A percentile compares a stretch with the other conserved stretches of the same genome.
Conservation (phyloP, 75 land plant species). For the Azolla pinnata region DNA sequence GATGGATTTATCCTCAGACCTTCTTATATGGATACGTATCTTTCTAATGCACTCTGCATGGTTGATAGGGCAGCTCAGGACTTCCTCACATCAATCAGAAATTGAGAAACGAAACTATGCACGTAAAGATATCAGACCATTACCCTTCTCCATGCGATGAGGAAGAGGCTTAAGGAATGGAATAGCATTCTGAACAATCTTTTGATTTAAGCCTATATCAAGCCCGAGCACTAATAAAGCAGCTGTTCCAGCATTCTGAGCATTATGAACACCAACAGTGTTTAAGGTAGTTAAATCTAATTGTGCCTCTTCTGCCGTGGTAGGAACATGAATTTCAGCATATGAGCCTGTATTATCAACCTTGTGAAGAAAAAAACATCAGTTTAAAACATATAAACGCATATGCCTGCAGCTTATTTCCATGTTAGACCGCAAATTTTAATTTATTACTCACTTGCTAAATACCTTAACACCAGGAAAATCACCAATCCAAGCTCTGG, state of each 20-base stretch:
- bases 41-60: too few species aligned
- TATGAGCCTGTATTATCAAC: slow-evolving; percentile 32
- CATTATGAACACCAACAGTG: slow-evolving; percentile 47
- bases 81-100: too few species aligned
- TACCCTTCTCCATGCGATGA: slow-evolving; percentile 72
- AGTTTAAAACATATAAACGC: background rate
- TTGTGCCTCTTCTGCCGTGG: slow-evolving; percentile 25
- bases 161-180: slow-evolving; percentile 31
- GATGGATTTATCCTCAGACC: too few species aligned
- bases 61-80: too few species aligned
- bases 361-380: slow-evolving; percentile 12
- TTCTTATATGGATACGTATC: too few species aligned
- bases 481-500: slow-evolving; percentile 45
- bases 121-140: background rate
- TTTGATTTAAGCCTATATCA: slow-evolving; percentile 39
- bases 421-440: background rate
- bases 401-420: too few species aligned
- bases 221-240: slow-evolving; percentile 44
- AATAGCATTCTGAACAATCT: slow-evolving; percentile 28
- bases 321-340: slow-evolving; percentile 39
- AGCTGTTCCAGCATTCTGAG: slow-evolving; percentile 64
- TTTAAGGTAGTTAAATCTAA: slow-evolving; percentile 36
- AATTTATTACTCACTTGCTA: background rate
- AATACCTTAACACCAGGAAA: slow-evolving; percentile 60
- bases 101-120: too few species aligned